phyloP scores from a whole-genome alignment of 495 filamentous ascomycete species.

The Astrocystis sublimbata region DNA sequence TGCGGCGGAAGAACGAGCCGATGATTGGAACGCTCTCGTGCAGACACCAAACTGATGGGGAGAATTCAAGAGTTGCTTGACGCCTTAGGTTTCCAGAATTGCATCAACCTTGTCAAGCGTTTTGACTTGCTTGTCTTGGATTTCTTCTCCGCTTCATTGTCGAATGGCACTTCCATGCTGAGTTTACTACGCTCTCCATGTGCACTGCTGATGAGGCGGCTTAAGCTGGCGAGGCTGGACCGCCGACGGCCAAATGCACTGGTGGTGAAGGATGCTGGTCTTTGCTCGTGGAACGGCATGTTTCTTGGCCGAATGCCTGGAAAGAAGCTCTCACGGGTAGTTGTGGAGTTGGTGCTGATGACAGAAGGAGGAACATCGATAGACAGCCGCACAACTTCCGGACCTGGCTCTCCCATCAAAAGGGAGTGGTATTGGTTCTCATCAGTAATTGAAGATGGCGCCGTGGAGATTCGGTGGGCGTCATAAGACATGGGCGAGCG shows the following conservation, averaged over 20 bases:
- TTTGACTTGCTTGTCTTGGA: constrained; percentile 69
- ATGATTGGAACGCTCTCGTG: not conserved
- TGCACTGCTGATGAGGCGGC: constrained; percentile 75
- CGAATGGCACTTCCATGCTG: constrained; percentile 63
- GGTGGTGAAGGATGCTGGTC: constrained; percentile 69
- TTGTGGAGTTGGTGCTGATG: constrained; percentile 82
- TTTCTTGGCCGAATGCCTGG: constrained; percentile 34
- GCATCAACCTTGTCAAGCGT: constrained; percentile 76
- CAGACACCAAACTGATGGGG: not conserved
- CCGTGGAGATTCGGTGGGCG: constrained; percentile 67
- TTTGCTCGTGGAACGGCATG: constrained; percentile 54
- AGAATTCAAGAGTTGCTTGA: constrained; percentile 23
- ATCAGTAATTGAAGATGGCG: constrained; percentile 69
- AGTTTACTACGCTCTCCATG: constrained; percentile 80
- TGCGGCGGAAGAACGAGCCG: not conserved
- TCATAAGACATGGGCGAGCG: constrained; percentile 66
- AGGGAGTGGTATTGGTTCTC: constrained; percentile 63
- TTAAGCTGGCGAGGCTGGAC: constrained; percentile 81
- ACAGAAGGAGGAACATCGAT: constrained; percentile 87
- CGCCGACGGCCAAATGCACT: constrained; percentile 70
- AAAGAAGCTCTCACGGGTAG: constrained; percentile 64
- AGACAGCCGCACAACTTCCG: constrained; percentile 65
- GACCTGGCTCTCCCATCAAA: constrained; percentile 61
- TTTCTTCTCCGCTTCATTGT: constrained; percentile 61
- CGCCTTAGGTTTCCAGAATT: constrained; percentile 72